A percentile compares a stretch with the other conserved stretches of the same genome.
Conservation (phyloP, 805 yeast genomes). For the Candida parachauliodes region DNA sequence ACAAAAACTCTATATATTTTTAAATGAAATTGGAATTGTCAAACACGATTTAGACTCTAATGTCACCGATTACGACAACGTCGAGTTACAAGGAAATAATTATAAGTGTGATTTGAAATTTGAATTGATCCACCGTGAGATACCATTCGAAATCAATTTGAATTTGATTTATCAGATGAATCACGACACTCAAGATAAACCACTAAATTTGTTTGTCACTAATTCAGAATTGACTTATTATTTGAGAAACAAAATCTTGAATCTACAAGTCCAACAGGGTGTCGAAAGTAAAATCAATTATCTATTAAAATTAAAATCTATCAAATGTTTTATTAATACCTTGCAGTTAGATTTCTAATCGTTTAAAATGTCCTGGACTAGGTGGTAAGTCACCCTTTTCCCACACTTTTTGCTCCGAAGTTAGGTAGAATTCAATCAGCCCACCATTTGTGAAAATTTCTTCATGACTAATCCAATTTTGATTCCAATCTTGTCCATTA, state of each 20-base stretch:
- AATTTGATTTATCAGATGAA: constrained; percentile 9
- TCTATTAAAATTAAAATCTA: constrained; percentile 10
- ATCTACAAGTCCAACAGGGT: constrained; percentile 3
- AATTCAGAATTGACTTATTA: constrained; percentile 13
- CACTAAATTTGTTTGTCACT: constrained; percentile 10
- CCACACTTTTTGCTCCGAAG: constrained; percentile 17
- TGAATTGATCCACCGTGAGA: constrained; percentile 2
- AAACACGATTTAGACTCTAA: not conserved
- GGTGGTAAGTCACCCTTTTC: constrained; percentile 25
- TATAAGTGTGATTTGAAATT: constrained; percentile 14
- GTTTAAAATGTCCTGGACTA: constrained; percentile 18
- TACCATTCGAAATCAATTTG: constrained; percentile 8
- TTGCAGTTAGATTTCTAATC: constrained; percentile 11
- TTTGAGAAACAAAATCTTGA: constrained; percentile 13
- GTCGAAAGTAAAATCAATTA: constrained; percentile 13
- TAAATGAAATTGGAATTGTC: constrained; percentile 12
- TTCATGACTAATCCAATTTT: constrained; percentile 31
- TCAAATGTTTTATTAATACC: constrained; percentile 14
- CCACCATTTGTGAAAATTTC: constrained; percentile 28
- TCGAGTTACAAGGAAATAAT: not conserved
- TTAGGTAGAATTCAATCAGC: constrained; percentile 16
- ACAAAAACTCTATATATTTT: constrained; percentile 9
- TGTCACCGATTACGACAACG: not conserved
- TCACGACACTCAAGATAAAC: not conserved
- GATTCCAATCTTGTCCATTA: constrained; percentile 21